A percentile compares a stretch with the other conserved stretches of the same genome.
phyloP scores from a whole-genome alignment of 306 rosid species.

The Argentina anserina region DNA sequence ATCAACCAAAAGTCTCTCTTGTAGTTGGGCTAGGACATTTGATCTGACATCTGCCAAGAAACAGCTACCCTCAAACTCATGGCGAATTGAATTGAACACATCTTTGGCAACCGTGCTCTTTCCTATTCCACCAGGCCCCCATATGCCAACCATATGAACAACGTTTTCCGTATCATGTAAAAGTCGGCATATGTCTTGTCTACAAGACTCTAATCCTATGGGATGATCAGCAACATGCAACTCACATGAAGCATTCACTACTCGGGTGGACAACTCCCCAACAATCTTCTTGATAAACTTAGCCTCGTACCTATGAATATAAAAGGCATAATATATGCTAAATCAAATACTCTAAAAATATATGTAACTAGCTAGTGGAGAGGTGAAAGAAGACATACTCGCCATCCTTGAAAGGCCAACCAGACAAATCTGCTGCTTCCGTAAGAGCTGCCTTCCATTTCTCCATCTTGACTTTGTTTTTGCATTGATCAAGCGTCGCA shows the following conservation, averaged over 20 bases:
- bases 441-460: slow-evolving; percentile 1
- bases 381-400: not conserved
- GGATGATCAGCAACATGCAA: not conserved
- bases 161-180: not conserved
- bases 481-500: not conserved
- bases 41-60: not conserved
- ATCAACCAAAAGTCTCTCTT: not conserved
- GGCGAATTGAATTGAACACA: not conserved
- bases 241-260: not conserved
- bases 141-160: not conserved
- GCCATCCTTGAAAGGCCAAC: not conserved
- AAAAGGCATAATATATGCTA: not conserved
- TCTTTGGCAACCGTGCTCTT: not conserved
- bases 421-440: not conserved
- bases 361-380: too few species aligned
- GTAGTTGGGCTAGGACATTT: not conserved
- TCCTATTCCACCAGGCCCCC: slow-evolving; percentile 1
- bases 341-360: not conserved
- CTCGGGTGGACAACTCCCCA: not conserved
- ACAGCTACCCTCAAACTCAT: not conserved
- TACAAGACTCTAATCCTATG: not conserved
- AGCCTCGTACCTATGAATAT: not conserved
- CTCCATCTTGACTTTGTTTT: not conserved
- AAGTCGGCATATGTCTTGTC: not conserved
- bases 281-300: not conserved